Percentiles rank a stretch among this genome's conserved stretches.
Evolutionary conservation across 106 monocot genomes (phyloP).

Genomic region (Gastrodia elata): DNA sequence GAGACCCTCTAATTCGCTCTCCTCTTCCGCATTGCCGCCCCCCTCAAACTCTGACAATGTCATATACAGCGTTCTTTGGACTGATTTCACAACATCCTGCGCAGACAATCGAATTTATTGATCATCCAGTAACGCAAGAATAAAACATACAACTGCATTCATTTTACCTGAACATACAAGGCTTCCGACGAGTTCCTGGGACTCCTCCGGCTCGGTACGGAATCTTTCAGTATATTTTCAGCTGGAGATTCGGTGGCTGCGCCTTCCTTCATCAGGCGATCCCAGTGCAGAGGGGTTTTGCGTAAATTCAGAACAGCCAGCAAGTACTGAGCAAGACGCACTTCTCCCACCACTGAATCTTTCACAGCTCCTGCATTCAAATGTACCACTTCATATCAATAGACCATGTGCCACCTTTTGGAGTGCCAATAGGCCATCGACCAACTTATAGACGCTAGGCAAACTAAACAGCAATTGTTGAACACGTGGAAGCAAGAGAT

Average conservation of each 20-base stretch:
- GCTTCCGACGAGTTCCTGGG: constrained; percentile 29
- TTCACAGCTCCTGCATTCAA: constrained; percentile 54
- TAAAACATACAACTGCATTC: background rate
- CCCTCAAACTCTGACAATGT: constrained; percentile 54
- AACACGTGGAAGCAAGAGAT: too few species aligned
- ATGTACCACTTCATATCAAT: too few species aligned
- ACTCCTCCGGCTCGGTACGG: constrained; percentile 24
- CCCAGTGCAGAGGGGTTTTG: constrained; percentile 61
- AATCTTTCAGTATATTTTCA: constrained; percentile 15
- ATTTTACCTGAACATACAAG: constrained; percentile 45
- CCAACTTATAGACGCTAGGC: too few species aligned
- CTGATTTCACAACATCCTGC: constrained; percentile 76
- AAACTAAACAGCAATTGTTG: too few species aligned
- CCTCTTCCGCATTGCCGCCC: constrained; percentile 62
- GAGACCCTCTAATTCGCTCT: constrained; percentile 58
- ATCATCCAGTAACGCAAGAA: background rate
- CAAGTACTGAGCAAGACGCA: constrained; percentile 57
- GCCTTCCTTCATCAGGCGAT: constrained; percentile 17
- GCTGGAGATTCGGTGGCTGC: constrained; percentile 7
- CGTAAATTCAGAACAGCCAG: constrained; percentile 49
- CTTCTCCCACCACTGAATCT: constrained; percentile 64
- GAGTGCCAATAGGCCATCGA: too few species aligned
- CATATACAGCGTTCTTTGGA: constrained; percentile 41
- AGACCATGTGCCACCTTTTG: too few species aligned
- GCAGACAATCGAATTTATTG: background rate